Evolutionary conservation across 148 eudicot species (phyloP), one percentile per base, ranked within the genome.

Genomic region (Rhododendron simsii): DNA sequence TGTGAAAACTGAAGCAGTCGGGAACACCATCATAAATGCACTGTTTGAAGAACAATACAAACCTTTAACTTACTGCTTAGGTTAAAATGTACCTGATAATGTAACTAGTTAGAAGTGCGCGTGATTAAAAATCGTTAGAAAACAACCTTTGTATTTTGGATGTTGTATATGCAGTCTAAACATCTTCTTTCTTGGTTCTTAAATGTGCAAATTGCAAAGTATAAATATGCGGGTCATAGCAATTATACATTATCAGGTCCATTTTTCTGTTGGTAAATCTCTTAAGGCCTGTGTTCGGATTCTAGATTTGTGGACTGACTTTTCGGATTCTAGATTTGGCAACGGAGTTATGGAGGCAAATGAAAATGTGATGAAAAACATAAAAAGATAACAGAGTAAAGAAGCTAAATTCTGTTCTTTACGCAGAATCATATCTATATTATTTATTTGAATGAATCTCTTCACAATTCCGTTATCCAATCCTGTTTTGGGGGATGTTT

Each of bases 81-180:
- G 50, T 41, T 26, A 83, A 83, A 41, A 0, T 65, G 75, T 59
- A 82, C 30, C 53, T 23, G 63, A 53, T n/a, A 83, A 41, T 14
- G 85, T 67, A 83, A 75, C 85, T 83, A 65, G 21, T 33, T 67
- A 69, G 77, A 83, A 44, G 20, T 67, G 6, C 47, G 5, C 28
- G 39, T 10, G 41, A 50, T 30, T 26, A 28, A 41, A 39, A 83
- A 67, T 57, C 10, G 51, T 83, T 75, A 67, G 44, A 67, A 83
- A 33, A 65, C 41, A 14, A 23, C 30, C 6, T 83, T 69, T 26
- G 39, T 41, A 21, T 63, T 23, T 59, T 12, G 18, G 33, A 7
- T 67, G 28, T 67, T 83, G 85, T 83, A 69, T 28, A 26, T 67
- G 77, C 78, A 13, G 59, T 83, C 48, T 28, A 83, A 83, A 83